Evolutionary conservation across 371 early-diverging fungal genomes (phyloP).

Genomic region (Thermomucor indicae-seudaticae): DNA sequence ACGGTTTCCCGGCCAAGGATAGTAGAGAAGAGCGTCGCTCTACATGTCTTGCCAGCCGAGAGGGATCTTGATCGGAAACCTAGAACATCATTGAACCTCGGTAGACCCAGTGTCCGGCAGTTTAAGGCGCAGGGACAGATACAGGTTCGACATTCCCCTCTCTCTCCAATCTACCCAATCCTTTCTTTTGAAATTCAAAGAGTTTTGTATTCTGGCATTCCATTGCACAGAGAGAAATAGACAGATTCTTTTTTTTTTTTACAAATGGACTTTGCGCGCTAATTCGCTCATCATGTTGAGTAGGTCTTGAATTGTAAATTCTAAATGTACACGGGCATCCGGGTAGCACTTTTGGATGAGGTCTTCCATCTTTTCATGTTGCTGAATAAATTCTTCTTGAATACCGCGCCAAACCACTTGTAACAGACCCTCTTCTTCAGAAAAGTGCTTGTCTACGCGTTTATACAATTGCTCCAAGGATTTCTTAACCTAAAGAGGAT

Average conservation of each 20-base stretch:
- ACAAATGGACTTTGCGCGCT: conserved; percentile 48
- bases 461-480: conserved; percentile 80
- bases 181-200: too few species aligned
- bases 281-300: conserved; percentile 62
- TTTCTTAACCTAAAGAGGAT: conserved; percentile 58
- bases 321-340: conserved; percentile 75
- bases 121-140: conserved; percentile 5
- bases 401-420: conserved; percentile 92
- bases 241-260: conserved; percentile 2
- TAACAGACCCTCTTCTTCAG: conserved; percentile 77
- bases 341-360: conserved; percentile 84
- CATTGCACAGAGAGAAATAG: background rate
- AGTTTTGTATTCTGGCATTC: too few species aligned
- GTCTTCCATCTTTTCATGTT: conserved; percentile 77
- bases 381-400: conserved; percentile 81
- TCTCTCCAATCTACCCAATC: too few species aligned
- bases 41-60: background rate
- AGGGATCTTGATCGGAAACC: background rate
- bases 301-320: conserved; percentile 88
- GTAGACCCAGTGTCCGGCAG: conserved; percentile 6
- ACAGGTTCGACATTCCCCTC: conserved; percentile 1
- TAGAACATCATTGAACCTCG: background rate
- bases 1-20: background rate
- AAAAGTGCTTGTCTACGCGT: conserved; percentile 91
- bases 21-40: background rate